Percentiles rank a stretch among this genome's conserved stretches.
Conservation (phyloP, 176 grass and related monocot genomes). For the Phoenix roebelenii region DNA sequence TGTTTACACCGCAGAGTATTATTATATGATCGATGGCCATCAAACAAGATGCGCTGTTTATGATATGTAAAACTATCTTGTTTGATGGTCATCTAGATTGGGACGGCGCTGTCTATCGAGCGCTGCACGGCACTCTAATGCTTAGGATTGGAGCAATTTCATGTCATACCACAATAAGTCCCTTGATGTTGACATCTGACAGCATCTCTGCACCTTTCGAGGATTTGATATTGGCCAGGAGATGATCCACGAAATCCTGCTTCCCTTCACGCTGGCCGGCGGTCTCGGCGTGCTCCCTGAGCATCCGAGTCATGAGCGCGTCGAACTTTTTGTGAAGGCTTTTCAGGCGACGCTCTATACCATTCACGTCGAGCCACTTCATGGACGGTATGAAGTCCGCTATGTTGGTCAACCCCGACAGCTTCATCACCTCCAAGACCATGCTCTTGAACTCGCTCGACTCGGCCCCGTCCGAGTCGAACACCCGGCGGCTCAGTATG, state of each 20-base stretch:
- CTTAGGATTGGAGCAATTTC: no score
- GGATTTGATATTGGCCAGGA: background rate
- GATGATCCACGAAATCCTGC: background rate
- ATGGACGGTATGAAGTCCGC: conserved; percentile 9
- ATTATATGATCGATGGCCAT: no score
- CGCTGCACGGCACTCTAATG: no score
- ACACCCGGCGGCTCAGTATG: background rate
- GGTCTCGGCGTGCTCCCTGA: background rate
- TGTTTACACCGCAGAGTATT: no score
- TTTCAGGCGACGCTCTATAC: background rate
- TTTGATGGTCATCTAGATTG: no score
- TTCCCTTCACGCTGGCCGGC: no score
- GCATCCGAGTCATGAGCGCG: background rate
- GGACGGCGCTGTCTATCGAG: no score
- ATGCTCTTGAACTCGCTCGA: conserved; percentile 7
- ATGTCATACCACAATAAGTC: background rate
- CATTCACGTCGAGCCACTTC: background rate
- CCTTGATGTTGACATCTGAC: conserved; percentile 3
- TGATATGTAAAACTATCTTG: no score
- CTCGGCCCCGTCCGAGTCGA: background rate
- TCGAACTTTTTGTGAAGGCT: background rate
- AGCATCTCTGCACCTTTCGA: background rate
- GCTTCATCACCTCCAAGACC: conserved; percentile 6
- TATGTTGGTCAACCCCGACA: conserved; percentile 2
- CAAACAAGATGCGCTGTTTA: no score